Percentiles rank a stretch among this genome's conserved stretches.
Evolutionary conservation across 2,329 filamentous ascomycete genomes (phyloP).

Genomic region (Hypoxylon sp.): DNA sequence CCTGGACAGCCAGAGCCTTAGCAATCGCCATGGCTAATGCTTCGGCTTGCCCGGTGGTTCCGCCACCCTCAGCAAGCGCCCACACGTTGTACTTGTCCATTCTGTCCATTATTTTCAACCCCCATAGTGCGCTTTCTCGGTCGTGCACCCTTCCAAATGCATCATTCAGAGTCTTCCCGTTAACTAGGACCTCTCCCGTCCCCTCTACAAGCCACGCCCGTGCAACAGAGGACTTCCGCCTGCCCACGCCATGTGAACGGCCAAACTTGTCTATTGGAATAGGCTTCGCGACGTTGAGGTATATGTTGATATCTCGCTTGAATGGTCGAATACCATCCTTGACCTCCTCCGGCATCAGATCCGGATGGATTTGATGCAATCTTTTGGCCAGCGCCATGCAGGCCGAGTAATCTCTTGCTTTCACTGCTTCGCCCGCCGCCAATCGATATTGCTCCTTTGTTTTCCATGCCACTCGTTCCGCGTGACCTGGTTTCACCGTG

Average conservation of each 20-base stretch:
- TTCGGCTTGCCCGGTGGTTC: slow-evolving; percentile 94
- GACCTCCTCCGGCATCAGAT: slow-evolving; percentile 78
- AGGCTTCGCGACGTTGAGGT: slow-evolving; percentile 71
- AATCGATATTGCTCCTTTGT: slow-evolving; percentile 80
- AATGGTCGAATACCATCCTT: slow-evolving; percentile 73
- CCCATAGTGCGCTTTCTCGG: slow-evolving; percentile 93
- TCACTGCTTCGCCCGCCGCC: slow-evolving; percentile 77
- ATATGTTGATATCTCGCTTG: slow-evolving; percentile 79
- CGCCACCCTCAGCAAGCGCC: slow-evolving; percentile 85
- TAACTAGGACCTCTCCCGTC: slow-evolving; percentile 88
- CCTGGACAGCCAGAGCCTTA: slow-evolving; percentile 88
- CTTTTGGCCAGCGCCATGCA: slow-evolving; percentile 81
- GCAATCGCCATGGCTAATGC: slow-evolving; percentile 90
- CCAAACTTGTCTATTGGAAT: slow-evolving; percentile 80
- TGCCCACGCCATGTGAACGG: slow-evolving; percentile 81
- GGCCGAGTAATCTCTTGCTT: slow-evolving; percentile 80
- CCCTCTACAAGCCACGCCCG: slow-evolving; percentile 92
- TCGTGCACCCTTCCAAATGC: slow-evolving; percentile 91
- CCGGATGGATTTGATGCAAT: slow-evolving; percentile 86
- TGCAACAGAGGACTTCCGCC: slow-evolving; percentile 88
- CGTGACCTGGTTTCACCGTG: slow-evolving; percentile 71
- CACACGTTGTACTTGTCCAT: slow-evolving; percentile 98
- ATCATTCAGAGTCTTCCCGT: slow-evolving; percentile 85
- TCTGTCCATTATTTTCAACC: slow-evolving; percentile 82
- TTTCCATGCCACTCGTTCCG: slow-evolving; percentile 83